Evolutionary conservation across 441 rosid species (phyloP), one percentile per base, ranked within the genome.

Genomic region (Adansonia grandidieri): DNA sequence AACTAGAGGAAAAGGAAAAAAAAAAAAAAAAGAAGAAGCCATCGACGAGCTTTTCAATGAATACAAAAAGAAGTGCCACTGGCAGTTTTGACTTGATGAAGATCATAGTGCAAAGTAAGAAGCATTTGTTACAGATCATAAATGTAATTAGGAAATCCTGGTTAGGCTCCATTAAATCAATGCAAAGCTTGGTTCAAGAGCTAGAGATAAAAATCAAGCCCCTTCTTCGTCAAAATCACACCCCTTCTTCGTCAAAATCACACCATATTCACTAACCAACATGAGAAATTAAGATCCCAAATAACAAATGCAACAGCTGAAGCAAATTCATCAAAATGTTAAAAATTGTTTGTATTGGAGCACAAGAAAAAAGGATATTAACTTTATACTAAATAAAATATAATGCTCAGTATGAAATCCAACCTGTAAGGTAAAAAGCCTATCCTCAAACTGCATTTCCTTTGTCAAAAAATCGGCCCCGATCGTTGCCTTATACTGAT

Each of bases 401-500:
- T 17, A 51, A 37, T 44, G 53, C 44, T 22, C 17, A 50, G 48
- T 15, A 64, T 1, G 8, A 63, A 81, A 71, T 32, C 75, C 70
- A 66, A 91, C 96, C 93, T 91, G 96, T 78, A 91, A 87, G 58
- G 93, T 89, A 85, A 91, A 91, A 81, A 91, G 91, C n/a, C 89
- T 87, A 83, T 91, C 93, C 78, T 90, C 96, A 73, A 89, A 83
- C 85, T 91, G 96, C 2, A 90, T 90, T 82, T 90, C 93, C 84
- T 90, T 91, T 19, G 96, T 91, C 83, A 91, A 87, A 78, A 91
- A 91, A 80, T 91, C 95, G 13, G 93, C 95, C 60, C 93, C 93
- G 17, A 91, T 91, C 48, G 96, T 90, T 0, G 96, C 96, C 78
- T 91, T 91, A 83, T 91, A 91, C 84, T 91, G 96, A 77, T 91